Evolutionary conservation across 495 filamentous ascomycete genomes (phyloP).

Genomic region (Penicillium subrubescens): DNA sequence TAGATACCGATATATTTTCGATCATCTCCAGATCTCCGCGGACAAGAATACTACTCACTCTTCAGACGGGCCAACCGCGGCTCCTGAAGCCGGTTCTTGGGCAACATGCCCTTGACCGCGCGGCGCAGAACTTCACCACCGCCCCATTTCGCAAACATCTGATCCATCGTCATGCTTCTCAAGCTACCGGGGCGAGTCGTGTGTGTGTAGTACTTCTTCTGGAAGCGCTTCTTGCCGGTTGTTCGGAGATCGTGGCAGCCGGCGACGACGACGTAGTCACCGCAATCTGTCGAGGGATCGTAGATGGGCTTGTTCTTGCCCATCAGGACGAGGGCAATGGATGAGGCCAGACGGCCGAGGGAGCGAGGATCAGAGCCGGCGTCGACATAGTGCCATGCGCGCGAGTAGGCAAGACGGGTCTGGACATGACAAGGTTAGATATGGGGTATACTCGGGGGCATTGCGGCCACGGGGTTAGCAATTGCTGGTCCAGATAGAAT

Average conservation of each 20-base stretch:
- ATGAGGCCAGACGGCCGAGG: slow-evolving; percentile 86
- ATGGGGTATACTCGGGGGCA: background rate
- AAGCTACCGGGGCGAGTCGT: slow-evolving; percentile 87
- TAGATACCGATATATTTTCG: slow-evolving; percentile 13
- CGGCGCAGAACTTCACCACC: slow-evolving; percentile 90
- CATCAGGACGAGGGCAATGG: slow-evolving; percentile 91
- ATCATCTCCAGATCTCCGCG: background rate
- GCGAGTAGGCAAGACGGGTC: slow-evolving; percentile 96
- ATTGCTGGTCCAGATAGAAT: background rate
- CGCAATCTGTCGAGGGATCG: slow-evolving; percentile 94
- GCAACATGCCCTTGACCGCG: slow-evolving; percentile 95
- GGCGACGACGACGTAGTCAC: slow-evolving; percentile 95
- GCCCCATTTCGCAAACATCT: slow-evolving; percentile 90
- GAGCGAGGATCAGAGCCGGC: slow-evolving; percentile 58
- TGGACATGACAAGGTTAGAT: slow-evolving; percentile 35
- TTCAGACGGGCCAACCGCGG: slow-evolving; percentile 86
- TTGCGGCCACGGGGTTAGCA: background rate
- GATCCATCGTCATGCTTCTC: slow-evolving; percentile 89
- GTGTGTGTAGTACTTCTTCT: slow-evolving; percentile 95
- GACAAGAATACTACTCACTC: slow-evolving; percentile 50
- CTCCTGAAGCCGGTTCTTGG: slow-evolving; percentile 91
- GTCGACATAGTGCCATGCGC: slow-evolving; percentile 87
- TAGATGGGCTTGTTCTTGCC: slow-evolving; percentile 99
- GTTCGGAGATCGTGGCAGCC: slow-evolving; percentile 83
- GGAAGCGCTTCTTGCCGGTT: slow-evolving; percentile 87